A percentile compares a stretch with the other conserved stretches of the same genome.
These are phyloP conservation scores for Phialophora expanda DNA, from an alignment of 2,329 filamentous ascomycete genomes.

Conservation along the genomic window DNA sequence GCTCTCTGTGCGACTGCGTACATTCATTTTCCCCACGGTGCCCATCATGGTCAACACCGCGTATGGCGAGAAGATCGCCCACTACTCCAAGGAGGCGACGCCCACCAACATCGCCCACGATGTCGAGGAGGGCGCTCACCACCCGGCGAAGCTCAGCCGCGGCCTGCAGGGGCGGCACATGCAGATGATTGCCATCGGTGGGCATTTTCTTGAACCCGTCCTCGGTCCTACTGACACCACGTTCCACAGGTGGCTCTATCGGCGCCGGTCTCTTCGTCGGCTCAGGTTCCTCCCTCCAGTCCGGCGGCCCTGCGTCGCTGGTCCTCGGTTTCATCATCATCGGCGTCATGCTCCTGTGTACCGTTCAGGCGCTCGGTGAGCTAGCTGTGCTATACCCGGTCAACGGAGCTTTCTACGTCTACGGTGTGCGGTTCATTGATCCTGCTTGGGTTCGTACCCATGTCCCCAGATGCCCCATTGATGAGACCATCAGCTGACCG, in stretches of 20 bases:
- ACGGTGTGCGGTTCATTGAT: slow-evolving; percentile 91
- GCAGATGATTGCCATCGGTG: slow-evolving; percentile 41
- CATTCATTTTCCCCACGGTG: neutral
- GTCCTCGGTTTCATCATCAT: slow-evolving; percentile 58
- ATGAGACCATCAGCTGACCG: neutral
- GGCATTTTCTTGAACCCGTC: neutral
- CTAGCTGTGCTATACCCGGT: slow-evolving; percentile 89
- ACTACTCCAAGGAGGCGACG: slow-evolving; percentile 10
- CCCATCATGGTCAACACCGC: slow-evolving; percentile 22
- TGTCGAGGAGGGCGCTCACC: slow-evolving; percentile 23
- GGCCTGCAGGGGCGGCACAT: slow-evolving; percentile 55
- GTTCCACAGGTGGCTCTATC: slow-evolving; percentile 47
- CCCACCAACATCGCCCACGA: slow-evolving; percentile 13
- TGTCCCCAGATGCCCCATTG: neutral
- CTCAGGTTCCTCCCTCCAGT: slow-evolving; percentile 42
- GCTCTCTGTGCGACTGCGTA: neutral
- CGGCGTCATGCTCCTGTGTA: slow-evolving; percentile 85
- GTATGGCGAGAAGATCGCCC: slow-evolving; percentile 17
- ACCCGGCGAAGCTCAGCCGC: slow-evolving; percentile 13
- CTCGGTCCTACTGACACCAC: neutral
- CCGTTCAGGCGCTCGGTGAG: slow-evolving; percentile 88
- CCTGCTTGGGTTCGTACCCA: slow-evolving; percentile 73
- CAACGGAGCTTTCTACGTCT: slow-evolving; percentile 87
- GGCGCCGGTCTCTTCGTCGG: slow-evolving; percentile 40
- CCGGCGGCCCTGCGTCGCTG: slow-evolving; percentile 47